These are phyloP conservation scores for Chytriomyces confervae DNA, from an alignment of 192 early-diverging fungal genomes.

Conservation along the genomic window DNA sequence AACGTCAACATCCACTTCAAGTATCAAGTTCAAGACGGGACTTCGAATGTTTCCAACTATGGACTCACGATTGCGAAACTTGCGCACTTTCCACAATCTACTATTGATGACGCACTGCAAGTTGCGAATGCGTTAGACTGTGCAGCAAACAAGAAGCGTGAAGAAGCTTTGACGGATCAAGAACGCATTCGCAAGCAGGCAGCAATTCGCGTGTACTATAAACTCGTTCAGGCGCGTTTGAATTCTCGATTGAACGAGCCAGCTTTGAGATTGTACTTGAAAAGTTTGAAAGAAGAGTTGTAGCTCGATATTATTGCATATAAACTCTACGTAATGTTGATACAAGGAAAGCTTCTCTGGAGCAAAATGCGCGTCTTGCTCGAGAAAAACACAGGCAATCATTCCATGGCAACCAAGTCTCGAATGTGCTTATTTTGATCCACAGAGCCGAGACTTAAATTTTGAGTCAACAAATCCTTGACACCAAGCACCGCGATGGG, in stretches of 20 bases:
- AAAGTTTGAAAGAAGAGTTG: slow-evolving; percentile 44
- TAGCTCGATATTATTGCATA: too few species aligned
- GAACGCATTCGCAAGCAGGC: not conserved
- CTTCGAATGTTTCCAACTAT: slow-evolving; percentile 11
- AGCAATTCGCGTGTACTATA: slow-evolving; percentile 4
- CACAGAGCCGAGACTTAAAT: too few species aligned
- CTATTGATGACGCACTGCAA: slow-evolving; percentile 3
- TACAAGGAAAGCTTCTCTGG: too few species aligned
- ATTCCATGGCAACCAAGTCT: too few species aligned
- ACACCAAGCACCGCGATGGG: too few species aligned
- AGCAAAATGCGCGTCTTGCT: too few species aligned
- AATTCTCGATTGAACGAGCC: slow-evolving; percentile 36
- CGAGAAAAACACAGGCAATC: too few species aligned
- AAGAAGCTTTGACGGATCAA: not conserved
- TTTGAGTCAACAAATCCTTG: too few species aligned
- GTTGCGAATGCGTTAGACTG: not conserved
- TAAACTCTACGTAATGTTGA: too few species aligned
- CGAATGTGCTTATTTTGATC: too few species aligned
- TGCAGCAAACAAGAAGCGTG: not conserved
- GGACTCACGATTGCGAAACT: slow-evolving; percentile 30
- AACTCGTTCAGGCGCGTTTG: slow-evolving; percentile 4
- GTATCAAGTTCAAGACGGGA: slow-evolving; percentile 32
- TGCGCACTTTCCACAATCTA: slow-evolving; percentile 4
- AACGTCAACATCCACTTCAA: slow-evolving; percentile 20
- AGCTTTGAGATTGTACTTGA: slow-evolving; percentile 38